Evolutionary conservation across 805 yeast genomes (phyloP).

Genomic region (Monosporozyma aerobia): DNA sequence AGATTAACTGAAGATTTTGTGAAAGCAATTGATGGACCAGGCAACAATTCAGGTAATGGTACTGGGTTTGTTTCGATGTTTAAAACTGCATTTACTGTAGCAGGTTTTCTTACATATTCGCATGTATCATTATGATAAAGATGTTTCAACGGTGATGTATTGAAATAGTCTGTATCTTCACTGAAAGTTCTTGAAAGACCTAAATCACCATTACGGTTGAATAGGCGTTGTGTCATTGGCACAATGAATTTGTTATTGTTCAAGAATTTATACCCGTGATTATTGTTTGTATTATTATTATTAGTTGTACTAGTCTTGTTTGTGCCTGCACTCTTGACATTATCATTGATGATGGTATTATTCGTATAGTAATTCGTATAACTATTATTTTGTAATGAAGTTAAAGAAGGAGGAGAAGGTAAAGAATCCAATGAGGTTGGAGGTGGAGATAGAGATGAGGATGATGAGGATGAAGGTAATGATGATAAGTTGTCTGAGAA

Average conservation of each 20-base stretch:
- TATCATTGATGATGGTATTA: not conserved
- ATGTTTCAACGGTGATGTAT: conserved; percentile 28
- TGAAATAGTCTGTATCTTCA: conserved; percentile 28
- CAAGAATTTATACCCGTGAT: not conserved
- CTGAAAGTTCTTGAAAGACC: conserved; percentile 22
- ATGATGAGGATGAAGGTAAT: not conserved
- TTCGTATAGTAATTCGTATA: not conserved
- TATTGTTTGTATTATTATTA: not conserved
- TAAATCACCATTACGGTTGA: not conserved
- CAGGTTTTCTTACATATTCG: conserved; percentile 5
- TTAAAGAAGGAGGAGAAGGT: not conserved
- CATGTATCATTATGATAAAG: conserved; percentile 17
- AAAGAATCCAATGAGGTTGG: not conserved
- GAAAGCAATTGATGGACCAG: not conserved
- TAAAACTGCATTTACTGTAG: conserved; percentile 5
- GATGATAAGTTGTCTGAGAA: not conserved
- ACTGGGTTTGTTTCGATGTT: conserved; percentile 2
- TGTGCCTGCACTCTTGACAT: not conserved
- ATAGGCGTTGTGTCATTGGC: not conserved
- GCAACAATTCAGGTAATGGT: not conserved
- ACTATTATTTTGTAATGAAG: not conserved
- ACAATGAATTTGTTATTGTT: not conserved
- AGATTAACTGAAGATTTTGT: not conserved
- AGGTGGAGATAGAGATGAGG: not conserved
- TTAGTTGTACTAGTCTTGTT: not conserved